Evolutionary conservation across 441 rosid species (phyloP).

Genomic region (Cnidoscolus chayamansa): DNA sequence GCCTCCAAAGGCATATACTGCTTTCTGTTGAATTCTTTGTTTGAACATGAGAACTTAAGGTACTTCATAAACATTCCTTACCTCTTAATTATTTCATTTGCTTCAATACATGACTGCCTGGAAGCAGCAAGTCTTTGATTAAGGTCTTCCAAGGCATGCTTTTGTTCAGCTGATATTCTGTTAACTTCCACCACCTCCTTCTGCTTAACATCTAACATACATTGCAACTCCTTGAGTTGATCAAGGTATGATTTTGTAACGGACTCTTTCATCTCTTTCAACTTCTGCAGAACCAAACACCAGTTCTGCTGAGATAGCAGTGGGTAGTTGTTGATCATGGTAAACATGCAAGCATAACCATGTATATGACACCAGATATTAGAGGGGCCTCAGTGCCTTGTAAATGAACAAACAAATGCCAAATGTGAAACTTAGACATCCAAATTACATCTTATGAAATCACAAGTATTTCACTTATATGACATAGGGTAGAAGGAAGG

Average conservation of each 20-base stretch:
- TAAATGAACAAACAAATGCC: not conserved
- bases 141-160: slow-evolving; percentile 72
- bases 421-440: slow-evolving; percentile 6
- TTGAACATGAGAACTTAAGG: not conserved
- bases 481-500: not conserved
- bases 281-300: slow-evolving; percentile 50
- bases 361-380: slow-evolving; percentile 4
- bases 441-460: not conserved
- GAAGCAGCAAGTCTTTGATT: slow-evolving; percentile 74
- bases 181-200: slow-evolving; percentile 57
- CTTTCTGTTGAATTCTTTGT: not conserved
- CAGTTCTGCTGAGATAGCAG: slow-evolving; percentile 5
- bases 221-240: slow-evolving; percentile 54
- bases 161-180: slow-evolving; percentile 70
- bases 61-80: slow-evolving; percentile 18
- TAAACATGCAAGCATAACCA: slow-evolving; percentile 5
- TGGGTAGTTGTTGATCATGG: not conserved
- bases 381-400: slow-evolving; percentile 8
- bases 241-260: slow-evolving; percentile 45
- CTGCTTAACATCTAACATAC: slow-evolving; percentile 47
- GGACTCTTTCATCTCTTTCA: slow-evolving; percentile 61
- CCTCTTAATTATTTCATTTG: slow-evolving; percentile 84
- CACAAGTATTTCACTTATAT: not conserved
- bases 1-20: not conserved
- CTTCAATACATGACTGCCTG: slow-evolving; percentile 77